These are phyloP conservation scores for Candida easanensis DNA, from an alignment of 805 yeast genomes.

Conservation along the genomic window DNA sequence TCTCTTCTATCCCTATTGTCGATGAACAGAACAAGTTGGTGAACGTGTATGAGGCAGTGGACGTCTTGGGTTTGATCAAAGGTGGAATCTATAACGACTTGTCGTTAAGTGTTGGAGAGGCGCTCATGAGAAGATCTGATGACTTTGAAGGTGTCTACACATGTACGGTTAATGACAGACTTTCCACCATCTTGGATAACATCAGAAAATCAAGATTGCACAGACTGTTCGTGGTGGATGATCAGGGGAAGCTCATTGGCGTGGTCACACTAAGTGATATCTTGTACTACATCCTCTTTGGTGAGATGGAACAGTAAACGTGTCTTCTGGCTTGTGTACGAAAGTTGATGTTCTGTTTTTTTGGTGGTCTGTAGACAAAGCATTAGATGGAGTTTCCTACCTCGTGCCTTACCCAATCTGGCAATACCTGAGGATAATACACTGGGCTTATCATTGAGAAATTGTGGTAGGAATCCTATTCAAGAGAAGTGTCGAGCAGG, in stretches of 20 bases:
- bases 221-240: constrained; percentile 88
- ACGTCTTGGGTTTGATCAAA: constrained; percentile 85
- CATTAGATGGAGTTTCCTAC: too few species aligned
- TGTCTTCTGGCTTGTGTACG: background rate
- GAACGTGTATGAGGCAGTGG: constrained; percentile 95
- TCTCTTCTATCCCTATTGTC: constrained; percentile 89
- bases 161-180: constrained; percentile 81
- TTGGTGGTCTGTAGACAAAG: too few species aligned
- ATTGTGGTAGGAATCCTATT: too few species aligned
- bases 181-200: constrained; percentile 89
- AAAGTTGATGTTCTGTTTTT: background rate
- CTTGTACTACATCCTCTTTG: constrained; percentile 73
- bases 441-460: too few species aligned
- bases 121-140: constrained; percentile 86
- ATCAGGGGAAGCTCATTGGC: constrained; percentile 71
- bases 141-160: constrained; percentile 98
- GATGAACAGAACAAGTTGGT: constrained; percentile 68
- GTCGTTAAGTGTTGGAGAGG: constrained; percentile 92
- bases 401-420: too few species aligned
- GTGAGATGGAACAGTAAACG: constrained; percentile 34
- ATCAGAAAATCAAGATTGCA: constrained; percentile 89
- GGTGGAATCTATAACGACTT: constrained; percentile 93
- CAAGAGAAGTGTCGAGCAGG: too few species aligned
- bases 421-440: too few species aligned
- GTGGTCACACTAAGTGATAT: constrained; percentile 92